phyloP scores from a whole-genome alignment of 164 flowering plant species.

The Stephania yunnanensis region DNA sequence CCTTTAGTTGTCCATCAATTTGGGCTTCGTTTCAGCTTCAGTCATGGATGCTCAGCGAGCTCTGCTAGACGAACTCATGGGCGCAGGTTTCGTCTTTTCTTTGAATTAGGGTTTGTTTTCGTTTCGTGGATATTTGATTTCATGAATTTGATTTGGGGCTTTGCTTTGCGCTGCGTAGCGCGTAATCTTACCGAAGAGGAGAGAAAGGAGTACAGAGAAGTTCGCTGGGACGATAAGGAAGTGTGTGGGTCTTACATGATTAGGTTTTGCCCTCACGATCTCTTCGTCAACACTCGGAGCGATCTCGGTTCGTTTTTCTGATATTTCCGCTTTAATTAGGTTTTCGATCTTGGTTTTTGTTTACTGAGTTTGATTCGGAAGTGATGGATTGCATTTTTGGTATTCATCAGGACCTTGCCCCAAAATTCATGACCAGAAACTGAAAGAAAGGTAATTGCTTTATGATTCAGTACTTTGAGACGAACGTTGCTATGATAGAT shows the following conservation, averaged over 20 bases:
- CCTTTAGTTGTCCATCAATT: neutral
- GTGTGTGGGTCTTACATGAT: conserved; percentile 89
- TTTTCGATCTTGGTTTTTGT: neutral
- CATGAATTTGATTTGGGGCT: neutral
- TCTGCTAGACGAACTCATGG: conserved; percentile 95
- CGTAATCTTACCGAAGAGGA: conserved; percentile 93
- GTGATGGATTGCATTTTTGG: conserved; percentile 2
- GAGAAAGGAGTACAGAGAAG: conserved; percentile 68
- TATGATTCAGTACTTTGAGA: neutral
- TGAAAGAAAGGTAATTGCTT: conserved; percentile 81
- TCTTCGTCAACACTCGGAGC: conserved; percentile 92
- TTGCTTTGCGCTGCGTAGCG: conserved; percentile 38
- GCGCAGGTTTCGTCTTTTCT: conserved; percentile 51
- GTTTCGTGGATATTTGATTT: neutral
- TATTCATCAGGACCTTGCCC: conserved; percentile 71
- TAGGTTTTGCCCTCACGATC: conserved; percentile 95
- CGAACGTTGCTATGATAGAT: neutral
- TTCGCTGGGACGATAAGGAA: conserved; percentile 90
- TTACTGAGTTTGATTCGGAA: neutral
- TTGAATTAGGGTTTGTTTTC: neutral
- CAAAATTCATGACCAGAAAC: conserved; percentile 80
- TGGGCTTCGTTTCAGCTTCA: neutral
- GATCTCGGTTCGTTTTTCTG: conserved; percentile 66
- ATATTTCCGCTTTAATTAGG: neutral
- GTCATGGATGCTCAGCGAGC: conserved; percentile 97